Percentiles rank a stretch among this genome's conserved stretches.
These are phyloP conservation scores for Emergomyces pasteurianus DNA, from an alignment of 2,329 filamentous ascomycete species.

Conservation along the genomic window DNA sequence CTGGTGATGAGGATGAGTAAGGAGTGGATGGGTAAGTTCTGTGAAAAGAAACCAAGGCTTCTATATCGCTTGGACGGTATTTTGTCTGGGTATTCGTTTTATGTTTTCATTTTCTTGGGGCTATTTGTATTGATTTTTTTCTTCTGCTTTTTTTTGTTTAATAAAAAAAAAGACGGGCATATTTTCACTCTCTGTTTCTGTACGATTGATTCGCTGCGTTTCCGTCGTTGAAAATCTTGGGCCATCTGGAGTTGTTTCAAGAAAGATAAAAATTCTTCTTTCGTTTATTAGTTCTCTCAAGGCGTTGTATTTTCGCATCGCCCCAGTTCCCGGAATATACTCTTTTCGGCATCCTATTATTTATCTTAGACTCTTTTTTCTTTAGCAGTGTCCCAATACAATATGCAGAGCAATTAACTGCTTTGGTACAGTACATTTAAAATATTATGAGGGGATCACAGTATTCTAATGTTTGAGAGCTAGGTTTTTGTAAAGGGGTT, in stretches of 20 bases:
- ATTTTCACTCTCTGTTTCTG: no score
- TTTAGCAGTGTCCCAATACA: not conserved
- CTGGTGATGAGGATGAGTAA: slow-evolving; percentile 13
- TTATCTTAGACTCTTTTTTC: not conserved
- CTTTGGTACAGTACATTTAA: not conserved
- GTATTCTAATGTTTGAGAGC: no score
- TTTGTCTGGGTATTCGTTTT: not conserved
- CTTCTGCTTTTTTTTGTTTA: no score
- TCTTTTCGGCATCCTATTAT: not conserved
- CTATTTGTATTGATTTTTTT: no score
- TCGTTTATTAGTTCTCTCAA: not conserved
- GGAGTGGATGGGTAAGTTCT: not conserved
- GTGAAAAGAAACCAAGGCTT: no score
- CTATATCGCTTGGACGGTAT: no score
- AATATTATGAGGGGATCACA: not conserved
- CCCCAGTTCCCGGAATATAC: not conserved
- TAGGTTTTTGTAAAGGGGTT: not conserved
- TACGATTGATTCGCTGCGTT: not conserved
- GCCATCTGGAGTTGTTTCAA: not conserved
- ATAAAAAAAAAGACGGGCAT: no score
- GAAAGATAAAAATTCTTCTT: no score
- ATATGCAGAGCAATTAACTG: not conserved
- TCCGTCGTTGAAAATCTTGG: not conserved
- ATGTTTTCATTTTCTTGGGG: no score
- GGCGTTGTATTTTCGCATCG: not conserved